phyloP scores from a whole-genome alignment of 176 grass and related monocot species.

The Bothriochloa decipiens region DNA sequence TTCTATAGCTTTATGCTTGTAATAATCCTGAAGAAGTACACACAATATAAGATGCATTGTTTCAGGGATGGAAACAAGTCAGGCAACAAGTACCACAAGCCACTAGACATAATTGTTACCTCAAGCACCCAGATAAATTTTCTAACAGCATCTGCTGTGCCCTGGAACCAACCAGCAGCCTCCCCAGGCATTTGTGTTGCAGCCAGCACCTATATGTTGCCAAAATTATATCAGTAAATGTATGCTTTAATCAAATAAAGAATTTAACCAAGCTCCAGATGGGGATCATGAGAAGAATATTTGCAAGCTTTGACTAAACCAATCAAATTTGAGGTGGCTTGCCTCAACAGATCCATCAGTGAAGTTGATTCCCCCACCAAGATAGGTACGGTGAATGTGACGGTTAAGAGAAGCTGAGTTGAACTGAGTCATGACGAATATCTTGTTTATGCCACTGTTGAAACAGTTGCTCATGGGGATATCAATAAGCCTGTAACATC shows the following conservation, averaged over 20 bases:
- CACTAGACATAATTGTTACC: conserved; percentile 50
- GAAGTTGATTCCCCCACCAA: conserved; percentile 67
- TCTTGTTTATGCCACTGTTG: conserved; percentile 83
- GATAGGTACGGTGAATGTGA: conserved; percentile 72
- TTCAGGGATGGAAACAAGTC: conserved; percentile 12
- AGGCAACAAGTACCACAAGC: conserved; percentile 6
- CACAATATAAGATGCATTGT: not conserved
- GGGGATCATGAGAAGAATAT: not conserved
- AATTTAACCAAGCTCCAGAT: conserved; percentile 35
- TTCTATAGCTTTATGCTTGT: conserved; percentile 70
- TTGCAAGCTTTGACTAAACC: conserved; percentile 13
- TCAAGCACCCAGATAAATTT: conserved; percentile 88
- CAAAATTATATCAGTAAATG: conserved; percentile 62
- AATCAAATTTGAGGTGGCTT: conserved; percentile 32
- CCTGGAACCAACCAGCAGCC: conserved; percentile 73
- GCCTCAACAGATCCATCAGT: conserved; percentile 84
- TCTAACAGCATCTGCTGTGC: conserved; percentile 85
- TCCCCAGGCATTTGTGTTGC: conserved; percentile 81
- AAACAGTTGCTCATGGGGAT: conserved; percentile 92
- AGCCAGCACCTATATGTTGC: conserved; percentile 65
- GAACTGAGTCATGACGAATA: conserved; percentile 56
- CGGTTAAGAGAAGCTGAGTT: conserved; percentile 83
- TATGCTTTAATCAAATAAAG: conserved; percentile 57
- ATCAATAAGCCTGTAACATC: conserved; percentile 82
- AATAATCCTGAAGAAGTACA: conserved; percentile 52